Evolutionary conservation across 352 stramenopile species (phyloP).

Genomic region (Globisporangium rhizosaccharum): DNA sequence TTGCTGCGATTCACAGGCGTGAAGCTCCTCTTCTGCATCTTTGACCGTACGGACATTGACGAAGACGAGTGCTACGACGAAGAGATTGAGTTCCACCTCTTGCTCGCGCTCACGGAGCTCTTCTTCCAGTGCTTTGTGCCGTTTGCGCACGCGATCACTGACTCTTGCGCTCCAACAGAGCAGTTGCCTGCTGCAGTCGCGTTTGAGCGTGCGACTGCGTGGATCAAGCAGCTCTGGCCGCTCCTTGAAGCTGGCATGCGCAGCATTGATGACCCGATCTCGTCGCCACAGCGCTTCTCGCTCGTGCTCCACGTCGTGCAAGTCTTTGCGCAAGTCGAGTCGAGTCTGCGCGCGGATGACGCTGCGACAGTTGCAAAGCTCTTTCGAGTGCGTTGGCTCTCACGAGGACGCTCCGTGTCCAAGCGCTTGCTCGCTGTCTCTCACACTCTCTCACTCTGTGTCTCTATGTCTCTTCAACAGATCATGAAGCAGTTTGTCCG

Average conservation of each 20-base stretch:
- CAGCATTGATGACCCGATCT: constrained; percentile 40
- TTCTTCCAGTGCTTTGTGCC: constrained; percentile 59
- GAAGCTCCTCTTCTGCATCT: constrained; percentile 67
- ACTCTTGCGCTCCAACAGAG: constrained; percentile 1
- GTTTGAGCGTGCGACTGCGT: constrained; percentile 31
- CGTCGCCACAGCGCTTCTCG: constrained; percentile 57
- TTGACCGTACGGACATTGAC: constrained; percentile 60
- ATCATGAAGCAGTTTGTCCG: constrained; percentile 48
- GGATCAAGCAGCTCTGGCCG: constrained; percentile 45
- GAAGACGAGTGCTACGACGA: constrained; percentile 73
- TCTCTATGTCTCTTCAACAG: constrained; percentile 8
- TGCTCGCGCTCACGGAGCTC: constrained; percentile 49
- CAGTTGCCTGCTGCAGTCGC: constrained; percentile 7
- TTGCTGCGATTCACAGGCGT: constrained; percentile 18
- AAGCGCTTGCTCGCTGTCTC: too few species aligned
- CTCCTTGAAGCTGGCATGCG: constrained; percentile 35
- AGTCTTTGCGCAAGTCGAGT: constrained; percentile 52
- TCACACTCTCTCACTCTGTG: too few species aligned
- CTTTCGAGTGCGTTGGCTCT: constrained; percentile 21
- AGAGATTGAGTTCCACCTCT: constrained; percentile 61
- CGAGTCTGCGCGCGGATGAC: constrained; percentile 32
- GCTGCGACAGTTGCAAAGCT: constrained; percentile 27
- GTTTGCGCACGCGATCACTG: constrained; percentile 28
- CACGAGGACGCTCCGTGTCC: too few species aligned
- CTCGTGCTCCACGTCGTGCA: constrained; percentile 59